Conservation (phyloP, 2,329 filamentous ascomycete genomes). For the Septoria petroselini region DNA sequence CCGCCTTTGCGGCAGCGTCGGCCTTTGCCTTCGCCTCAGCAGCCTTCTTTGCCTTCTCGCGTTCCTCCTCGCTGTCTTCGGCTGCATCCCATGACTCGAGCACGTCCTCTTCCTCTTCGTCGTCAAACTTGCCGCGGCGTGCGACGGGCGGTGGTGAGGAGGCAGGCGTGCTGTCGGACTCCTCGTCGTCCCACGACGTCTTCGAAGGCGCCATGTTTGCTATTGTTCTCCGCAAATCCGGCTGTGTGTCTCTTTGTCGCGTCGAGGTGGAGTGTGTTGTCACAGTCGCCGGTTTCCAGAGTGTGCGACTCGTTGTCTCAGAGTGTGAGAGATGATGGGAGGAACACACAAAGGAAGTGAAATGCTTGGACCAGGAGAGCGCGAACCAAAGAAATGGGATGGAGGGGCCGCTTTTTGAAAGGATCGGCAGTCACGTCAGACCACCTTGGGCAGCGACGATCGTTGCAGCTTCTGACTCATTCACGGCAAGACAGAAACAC, state of each 20-base stretch:
- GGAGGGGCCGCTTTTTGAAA: too few relatives aligned
- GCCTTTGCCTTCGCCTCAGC: slow-evolving; percentile 84
- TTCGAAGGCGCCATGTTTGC: slow-evolving; percentile 38
- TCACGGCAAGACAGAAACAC: too few relatives aligned
- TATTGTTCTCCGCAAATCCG: slow-evolving; percentile 25
- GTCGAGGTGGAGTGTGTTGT: too few relatives aligned
- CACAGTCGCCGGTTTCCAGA: too few relatives aligned
- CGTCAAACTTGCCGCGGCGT: slow-evolving; percentile 73
- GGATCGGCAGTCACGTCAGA: too few relatives aligned
- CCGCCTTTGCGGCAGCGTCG: slow-evolving; percentile 80
- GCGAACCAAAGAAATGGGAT: too few relatives aligned
- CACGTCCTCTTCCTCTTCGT: slow-evolving; percentile 86
- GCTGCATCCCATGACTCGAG: slow-evolving; percentile 96
- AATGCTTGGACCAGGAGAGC: too few relatives aligned
- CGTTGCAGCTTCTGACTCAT: too few relatives aligned
- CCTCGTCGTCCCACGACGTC: slow-evolving; percentile 49
- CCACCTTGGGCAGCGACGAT: too few relatives aligned
- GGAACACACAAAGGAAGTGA: too few relatives aligned
- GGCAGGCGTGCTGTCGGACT: slow-evolving; percentile 52
- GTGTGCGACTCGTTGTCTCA: too few relatives aligned
- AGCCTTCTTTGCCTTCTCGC: slow-evolving; percentile 88
- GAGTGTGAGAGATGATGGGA: too few relatives aligned
- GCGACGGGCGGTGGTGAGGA: slow-evolving; percentile 46
- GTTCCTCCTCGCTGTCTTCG: slow-evolving; percentile 94
- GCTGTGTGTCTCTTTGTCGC: slow-evolving; percentile 3